phyloP scores from a whole-genome alignment of 345 rosid genomes.

The Boechera divaricarpa region DNA sequence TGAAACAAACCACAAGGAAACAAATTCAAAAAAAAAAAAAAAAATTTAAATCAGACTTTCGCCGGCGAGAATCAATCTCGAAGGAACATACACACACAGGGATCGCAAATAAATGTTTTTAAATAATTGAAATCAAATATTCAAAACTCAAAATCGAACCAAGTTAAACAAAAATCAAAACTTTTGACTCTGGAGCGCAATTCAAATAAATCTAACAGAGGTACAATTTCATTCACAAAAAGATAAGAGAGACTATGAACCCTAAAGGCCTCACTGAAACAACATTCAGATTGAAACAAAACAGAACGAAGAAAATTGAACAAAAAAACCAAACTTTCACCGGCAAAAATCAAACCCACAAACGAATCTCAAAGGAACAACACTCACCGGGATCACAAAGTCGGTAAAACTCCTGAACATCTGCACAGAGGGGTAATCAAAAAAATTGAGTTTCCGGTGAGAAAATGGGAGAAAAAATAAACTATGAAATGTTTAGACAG shows the following conservation, averaged over 20 bases:
- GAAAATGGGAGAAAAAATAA: neutral
- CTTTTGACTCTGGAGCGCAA: constrained; percentile 15
- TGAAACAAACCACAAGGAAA: constrained; percentile 2
- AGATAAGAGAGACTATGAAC: constrained; percentile 23
- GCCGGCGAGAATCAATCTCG: neutral
- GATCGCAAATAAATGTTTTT: too few relatives aligned
- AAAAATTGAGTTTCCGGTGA: neutral
- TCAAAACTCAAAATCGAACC: neutral
- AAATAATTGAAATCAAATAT: too few relatives aligned
- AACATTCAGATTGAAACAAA: neutral
- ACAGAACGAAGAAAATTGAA: neutral
- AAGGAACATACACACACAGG: neutral
- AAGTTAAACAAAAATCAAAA: constrained; percentile 40
- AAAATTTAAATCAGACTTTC: neutral
- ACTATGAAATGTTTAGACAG: constrained; percentile 42
- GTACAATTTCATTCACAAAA: neutral
- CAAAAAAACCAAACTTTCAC: neutral
- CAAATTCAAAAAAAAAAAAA: neutral
- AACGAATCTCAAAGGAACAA: constrained; percentile 12
- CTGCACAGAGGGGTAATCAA: constrained; percentile 45
- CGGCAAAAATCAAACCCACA: neutral
- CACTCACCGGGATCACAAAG: constrained; percentile 81
- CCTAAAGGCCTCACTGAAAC: constrained; percentile 25
- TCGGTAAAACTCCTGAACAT: constrained; percentile 68
- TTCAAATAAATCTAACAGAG: constrained; percentile 17